phyloP scores from a whole-genome alignment of 208 protist genomes.

The Wallacemonas collosoma region DNA sequence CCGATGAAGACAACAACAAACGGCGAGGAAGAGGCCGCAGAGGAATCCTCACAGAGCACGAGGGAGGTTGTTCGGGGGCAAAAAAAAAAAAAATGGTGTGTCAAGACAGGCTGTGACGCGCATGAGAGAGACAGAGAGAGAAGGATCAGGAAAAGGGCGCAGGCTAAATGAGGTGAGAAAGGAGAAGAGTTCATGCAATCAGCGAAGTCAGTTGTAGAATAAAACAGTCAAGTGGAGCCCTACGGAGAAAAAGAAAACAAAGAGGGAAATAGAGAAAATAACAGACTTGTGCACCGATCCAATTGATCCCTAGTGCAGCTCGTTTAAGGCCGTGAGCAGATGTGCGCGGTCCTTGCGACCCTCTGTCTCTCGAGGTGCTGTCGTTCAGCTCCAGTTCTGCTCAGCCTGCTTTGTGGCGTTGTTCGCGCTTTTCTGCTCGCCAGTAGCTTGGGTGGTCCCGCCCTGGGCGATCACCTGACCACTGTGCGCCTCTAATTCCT shows the following conservation, averaged over 20 bases:
- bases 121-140: background rate
- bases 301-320: background rate
- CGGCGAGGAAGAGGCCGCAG: too few species aligned
- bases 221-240: background rate
- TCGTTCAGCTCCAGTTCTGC: slow-evolving; percentile 16
- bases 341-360: too few species aligned
- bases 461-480: background rate
- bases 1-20: too few species aligned
- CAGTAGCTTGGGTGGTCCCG: background rate
- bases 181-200: too few species aligned
- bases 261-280: slow-evolving; percentile 3
- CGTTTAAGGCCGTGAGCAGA: background rate
- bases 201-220: background rate
- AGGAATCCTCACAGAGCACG: too few species aligned
- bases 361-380: background rate
- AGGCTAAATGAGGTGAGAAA: background rate
- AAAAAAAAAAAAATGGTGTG: too few species aligned
- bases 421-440: background rate
- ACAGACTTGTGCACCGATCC: background rate
- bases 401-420: background rate
- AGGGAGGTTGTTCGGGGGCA: too few species aligned
- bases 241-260: slow-evolving; percentile 19
- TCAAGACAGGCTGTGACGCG: too few species aligned
- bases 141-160: background rate
- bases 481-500: background rate